Conservation (phyloP, 805 yeast genomes). For the Suhomyces sp. region DNA sequence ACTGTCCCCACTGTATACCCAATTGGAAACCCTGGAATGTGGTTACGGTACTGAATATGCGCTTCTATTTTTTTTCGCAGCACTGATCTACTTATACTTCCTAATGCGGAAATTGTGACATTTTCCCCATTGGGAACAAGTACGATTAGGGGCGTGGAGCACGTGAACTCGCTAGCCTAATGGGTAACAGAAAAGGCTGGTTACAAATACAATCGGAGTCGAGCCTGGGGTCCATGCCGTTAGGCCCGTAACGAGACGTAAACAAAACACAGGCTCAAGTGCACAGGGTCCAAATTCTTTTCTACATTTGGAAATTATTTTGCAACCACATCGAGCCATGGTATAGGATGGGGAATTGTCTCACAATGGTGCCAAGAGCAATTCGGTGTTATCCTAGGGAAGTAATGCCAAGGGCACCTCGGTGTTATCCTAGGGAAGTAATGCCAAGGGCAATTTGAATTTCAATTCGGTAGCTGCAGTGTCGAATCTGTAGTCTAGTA, state of each 20-base stretch:
- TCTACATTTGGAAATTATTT: not conserved
- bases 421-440: not conserved
- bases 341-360: not conserved
- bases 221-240: not conserved
- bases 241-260: not conserved
- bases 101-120: not conserved
- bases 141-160: not conserved
- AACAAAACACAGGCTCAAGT: not conserved
- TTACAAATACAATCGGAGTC: not conserved
- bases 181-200: not conserved
- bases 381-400: not conserved
- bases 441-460: constrained; percentile 27
- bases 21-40: not conserved
- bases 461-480: constrained; percentile 27
- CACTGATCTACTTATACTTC: not conserved
- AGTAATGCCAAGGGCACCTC: constrained; percentile 23
- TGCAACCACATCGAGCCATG: not conserved
- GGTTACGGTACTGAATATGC: not conserved
- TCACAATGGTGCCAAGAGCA: not conserved
- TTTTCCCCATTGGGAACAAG: not conserved
- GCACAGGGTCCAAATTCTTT: not conserved
- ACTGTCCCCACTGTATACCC: too few species aligned
- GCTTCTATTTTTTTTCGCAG: not conserved
- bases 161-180: not conserved
- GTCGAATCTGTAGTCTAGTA: constrained; percentile 16